Evolutionary conservation across 805 yeast species (phyloP), one percentile per base, ranked within the genome.

Genomic region (Lipomyces yamadae): DNA sequence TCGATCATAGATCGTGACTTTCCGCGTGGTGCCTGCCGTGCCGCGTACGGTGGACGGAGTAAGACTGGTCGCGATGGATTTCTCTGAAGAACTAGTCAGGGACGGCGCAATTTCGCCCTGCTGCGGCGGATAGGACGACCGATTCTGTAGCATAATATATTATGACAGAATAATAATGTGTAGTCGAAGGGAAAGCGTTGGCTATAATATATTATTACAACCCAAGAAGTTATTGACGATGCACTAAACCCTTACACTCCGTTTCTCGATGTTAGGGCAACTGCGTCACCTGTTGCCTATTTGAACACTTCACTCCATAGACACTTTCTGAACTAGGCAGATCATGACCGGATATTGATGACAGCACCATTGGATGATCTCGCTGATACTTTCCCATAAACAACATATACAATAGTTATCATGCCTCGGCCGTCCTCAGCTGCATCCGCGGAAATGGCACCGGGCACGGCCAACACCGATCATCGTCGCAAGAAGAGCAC

Each of bases 1-100:
- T 71, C 86, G 84, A 74, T 91, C 96, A 72, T 88, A 91, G 34
- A 90, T 86, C 33, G 76, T 71, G 32, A 73, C 64, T 50, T 61
- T 34, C 11, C 68, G 61, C 24, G 42, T 30, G 3, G 48, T 42
- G 15, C 11, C 8, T 10, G 35, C 52, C 34, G 62, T 4, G 30
- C 54, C 57, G 29, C 65, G 54, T 37, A 58, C 4, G 2, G 54
- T 3, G 34, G 53, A 32, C 8, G 63, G 58, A 18, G 63, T 24
- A 18, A 42, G 48, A 42, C 48, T 42, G 48, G 48, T 42, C 48
- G 48, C 10, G 48, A 42, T 42, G 48, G 48, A 42, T 8, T 42
- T 42, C n/a, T 42, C 48, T 42, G 48, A 42, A n/a, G 48, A 42
- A 42, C 48, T 42, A 5, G 48, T 18, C 24, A 15, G 48, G 8